A percentile compares a stretch with the other conserved stretches of the same genome.
Evolutionary conservation across 352 stramenopile species (phyloP).

Genomic region (Globisporangium yorkense): DNA sequence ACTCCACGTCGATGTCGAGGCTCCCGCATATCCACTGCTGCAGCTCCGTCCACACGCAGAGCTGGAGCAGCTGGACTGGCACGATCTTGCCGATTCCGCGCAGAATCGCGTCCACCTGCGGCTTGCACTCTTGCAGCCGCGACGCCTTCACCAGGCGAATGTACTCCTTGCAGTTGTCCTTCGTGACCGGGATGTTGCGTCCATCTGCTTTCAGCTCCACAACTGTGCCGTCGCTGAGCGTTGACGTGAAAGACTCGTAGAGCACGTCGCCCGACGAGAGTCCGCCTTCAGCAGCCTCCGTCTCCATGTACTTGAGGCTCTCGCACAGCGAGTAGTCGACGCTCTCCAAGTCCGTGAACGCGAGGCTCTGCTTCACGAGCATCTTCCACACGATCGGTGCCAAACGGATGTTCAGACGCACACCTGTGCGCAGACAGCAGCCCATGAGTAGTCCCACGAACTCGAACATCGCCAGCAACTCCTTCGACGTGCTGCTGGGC

Average conservation of each 20-base stretch:
- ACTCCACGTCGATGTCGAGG: constrained; percentile 63
- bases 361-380: constrained; percentile 66
- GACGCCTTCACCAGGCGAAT: constrained; percentile 51
- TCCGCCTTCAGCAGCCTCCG: constrained; percentile 10
- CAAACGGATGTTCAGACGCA: constrained; percentile 64
- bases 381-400: constrained; percentile 78
- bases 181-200: constrained; percentile 45
- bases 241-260: constrained; percentile 69
- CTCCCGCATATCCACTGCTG: constrained; percentile 78
- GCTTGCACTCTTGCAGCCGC: constrained; percentile 67
- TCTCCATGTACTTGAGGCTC: constrained; percentile 41
- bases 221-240: constrained; percentile 55
- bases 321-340: constrained; percentile 36
- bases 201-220: constrained; percentile 58
- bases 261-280: constrained; percentile 27
- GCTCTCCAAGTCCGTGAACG: constrained; percentile 36
- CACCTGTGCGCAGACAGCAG: constrained; percentile 70
- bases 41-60: constrained; percentile 77
- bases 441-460: constrained; percentile 76
- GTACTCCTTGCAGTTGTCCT: constrained; percentile 69
- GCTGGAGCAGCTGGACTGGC: constrained; percentile 51
- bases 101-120: constrained; percentile 70
- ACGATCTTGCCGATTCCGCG: constrained; percentile 65
- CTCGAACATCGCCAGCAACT: constrained; percentile 65
- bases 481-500: constrained; percentile 48